phyloP scores from a whole-genome alignment of 805 yeast species.

The Naumovozyma dairenensis region DNA sequence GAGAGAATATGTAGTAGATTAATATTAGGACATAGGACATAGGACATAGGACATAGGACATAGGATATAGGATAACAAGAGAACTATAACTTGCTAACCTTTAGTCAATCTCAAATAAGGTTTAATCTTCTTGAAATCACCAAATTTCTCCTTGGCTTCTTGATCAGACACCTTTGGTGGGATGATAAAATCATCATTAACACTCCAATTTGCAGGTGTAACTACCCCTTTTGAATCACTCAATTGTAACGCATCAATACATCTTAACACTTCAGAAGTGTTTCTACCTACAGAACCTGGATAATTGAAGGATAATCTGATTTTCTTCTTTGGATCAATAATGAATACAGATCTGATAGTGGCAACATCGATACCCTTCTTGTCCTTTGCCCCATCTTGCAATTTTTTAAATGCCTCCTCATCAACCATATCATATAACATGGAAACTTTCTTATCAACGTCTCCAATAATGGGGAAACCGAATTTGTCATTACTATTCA shows the following conservation, averaged over 20 bases:
- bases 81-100: conserved; percentile 7
- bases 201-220: conserved; percentile 87
- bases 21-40: no score
- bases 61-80: no score
- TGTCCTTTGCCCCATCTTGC: conserved; percentile 42
- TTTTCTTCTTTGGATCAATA: conserved; percentile 83
- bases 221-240: conserved; percentile 78
- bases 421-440: conserved; percentile 78
- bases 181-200: conserved; percentile 84
- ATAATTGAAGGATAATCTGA: conserved; percentile 77
- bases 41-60: no score
- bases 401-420: conserved; percentile 73
- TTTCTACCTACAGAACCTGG: conserved; percentile 95
- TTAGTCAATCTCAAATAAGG: conserved; percentile 78
- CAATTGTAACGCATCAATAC: conserved; percentile 75
- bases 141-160: conserved; percentile 73
- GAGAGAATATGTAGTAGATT: no score
- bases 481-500: conserved; percentile 56
- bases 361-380: conserved; percentile 45
- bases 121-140: conserved; percentile 75
- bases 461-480: conserved; percentile 89
- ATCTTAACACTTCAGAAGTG: conserved; percentile 86
- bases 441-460: conserved; percentile 73
- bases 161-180: conserved; percentile 79
- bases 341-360: conserved; percentile 89